Evolutionary conservation across 495 filamentous ascomycete genomes (phyloP).

Genomic region (Aspergillus cavernicola): DNA sequence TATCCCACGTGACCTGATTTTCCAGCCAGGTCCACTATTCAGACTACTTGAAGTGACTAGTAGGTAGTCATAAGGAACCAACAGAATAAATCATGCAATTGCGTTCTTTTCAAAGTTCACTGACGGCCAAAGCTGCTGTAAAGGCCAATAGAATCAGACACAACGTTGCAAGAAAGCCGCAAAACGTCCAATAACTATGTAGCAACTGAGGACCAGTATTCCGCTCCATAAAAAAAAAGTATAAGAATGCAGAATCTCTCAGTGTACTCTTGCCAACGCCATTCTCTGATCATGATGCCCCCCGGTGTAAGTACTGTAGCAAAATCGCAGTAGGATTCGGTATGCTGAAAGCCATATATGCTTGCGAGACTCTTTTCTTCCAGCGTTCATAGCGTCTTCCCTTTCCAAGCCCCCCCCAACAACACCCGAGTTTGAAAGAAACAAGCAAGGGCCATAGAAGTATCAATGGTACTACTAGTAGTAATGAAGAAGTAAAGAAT

Average conservation of each 20-base stretch:
- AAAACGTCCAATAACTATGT: background rate
- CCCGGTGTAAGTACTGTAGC: constrained; percentile 11
- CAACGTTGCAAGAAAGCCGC: constrained; percentile 2
- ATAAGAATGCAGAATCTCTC: constrained; percentile 18
- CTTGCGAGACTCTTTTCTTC: background rate
- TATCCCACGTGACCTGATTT: constrained; percentile 13
- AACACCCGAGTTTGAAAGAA: constrained; percentile 1
- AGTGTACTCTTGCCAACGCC: constrained; percentile 18
- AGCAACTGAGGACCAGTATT: constrained; percentile 2
- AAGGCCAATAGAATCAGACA: background rate
- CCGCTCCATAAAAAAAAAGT: background rate
- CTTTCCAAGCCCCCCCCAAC: background rate
- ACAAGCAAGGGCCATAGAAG: background rate
- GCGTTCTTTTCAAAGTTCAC: too few species aligned
- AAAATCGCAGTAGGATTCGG: constrained; percentile 1
- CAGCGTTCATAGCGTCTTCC: background rate
- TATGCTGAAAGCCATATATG: constrained; percentile 5
- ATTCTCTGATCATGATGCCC: constrained; percentile 8
- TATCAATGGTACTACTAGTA: background rate
- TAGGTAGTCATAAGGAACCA: background rate
- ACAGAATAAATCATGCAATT: background rate
- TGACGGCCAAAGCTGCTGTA: background rate
- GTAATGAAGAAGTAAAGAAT: background rate
- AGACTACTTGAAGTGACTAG: too few species aligned
- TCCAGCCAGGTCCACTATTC: too few species aligned